A percentile compares a stretch with the other conserved stretches of the same genome.
phyloP scores from a whole-genome alignment of 495 filamentous ascomycete species.

The Lophiostoma macrostomum region DNA sequence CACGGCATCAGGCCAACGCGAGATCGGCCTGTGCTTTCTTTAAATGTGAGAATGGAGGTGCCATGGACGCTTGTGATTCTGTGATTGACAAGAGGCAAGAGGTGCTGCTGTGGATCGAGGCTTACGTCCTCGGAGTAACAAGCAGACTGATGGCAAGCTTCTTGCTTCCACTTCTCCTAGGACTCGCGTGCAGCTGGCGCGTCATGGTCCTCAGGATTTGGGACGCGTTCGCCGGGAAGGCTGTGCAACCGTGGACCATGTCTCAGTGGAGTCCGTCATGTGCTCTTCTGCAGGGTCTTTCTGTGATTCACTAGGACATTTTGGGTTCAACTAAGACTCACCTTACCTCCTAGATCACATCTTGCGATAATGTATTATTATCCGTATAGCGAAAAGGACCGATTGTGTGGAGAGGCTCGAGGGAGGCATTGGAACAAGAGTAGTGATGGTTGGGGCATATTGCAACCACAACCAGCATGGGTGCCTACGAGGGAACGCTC shows the following conservation, averaged over 20 bases:
- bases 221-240: slow-evolving; percentile 17
- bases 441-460: no score
- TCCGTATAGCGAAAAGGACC: no score
- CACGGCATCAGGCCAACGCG: slow-evolving; percentile 8
- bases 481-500: no score
- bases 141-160: neutral
- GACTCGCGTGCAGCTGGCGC: slow-evolving; percentile 9
- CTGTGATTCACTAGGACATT: no score
- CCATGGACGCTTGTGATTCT: no score
- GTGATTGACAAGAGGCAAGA: no score
- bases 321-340: no score
- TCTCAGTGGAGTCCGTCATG: slow-evolving; percentile 29
- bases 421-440: no score
- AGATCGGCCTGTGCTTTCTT: neutral
- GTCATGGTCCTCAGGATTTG: neutral
- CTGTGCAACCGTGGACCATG: slow-evolving; percentile 24
- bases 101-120: neutral
- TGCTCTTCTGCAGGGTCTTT: slow-evolving; percentile 25
- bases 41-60: neutral
- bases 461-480: no score
- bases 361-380: no score
- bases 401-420: no score
- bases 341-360: no score
- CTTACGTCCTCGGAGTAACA: neutral
- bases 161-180: neutral